These are phyloP conservation scores for Ceratocystis cubensis DNA, from an alignment of 2,329 filamentous ascomycete species.

Conservation along the genomic window DNA sequence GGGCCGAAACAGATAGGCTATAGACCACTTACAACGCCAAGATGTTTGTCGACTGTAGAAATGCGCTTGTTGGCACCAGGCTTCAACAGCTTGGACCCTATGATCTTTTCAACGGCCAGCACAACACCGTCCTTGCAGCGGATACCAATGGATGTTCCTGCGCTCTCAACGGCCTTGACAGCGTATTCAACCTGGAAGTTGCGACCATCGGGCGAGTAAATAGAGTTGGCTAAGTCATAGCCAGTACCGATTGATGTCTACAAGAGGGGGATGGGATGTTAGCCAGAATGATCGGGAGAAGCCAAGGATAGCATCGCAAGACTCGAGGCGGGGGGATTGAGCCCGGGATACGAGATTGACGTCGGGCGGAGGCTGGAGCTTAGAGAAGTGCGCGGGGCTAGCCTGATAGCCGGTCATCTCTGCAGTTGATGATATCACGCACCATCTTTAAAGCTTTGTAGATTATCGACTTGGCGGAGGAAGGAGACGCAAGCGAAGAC, in stretches of 20 bases:
- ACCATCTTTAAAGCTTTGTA: slow-evolving; percentile 3
- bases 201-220: slow-evolving; percentile 96
- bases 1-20: too few species aligned
- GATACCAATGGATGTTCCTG: slow-evolving; percentile 90
- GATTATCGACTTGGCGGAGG: neutral
- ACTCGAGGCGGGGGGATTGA: neutral
- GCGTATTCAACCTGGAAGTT: slow-evolving; percentile 99
- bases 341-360: neutral
- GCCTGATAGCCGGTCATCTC: neutral
- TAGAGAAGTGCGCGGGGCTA: neutral
- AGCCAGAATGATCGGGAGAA: neutral
- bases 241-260: slow-evolving; percentile 99
- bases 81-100: slow-evolving; percentile 91
- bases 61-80: slow-evolving; percentile 94
- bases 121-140: slow-evolving; percentile 95
- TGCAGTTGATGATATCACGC: neutral
- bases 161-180: slow-evolving; percentile 96
- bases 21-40: slow-evolving; percentile 63
- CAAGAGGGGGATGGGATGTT: neutral
- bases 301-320: neutral
- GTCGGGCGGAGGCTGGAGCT: neutral
- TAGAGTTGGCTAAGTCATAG: slow-evolving; percentile 98
- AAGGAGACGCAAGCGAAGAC: neutral
- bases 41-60: slow-evolving; percentile 82
- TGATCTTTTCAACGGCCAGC: slow-evolving; percentile 90